Percentiles rank a stretch among this genome's conserved stretches.
phyloP scores from a whole-genome alignment of 73 alveolate species.

The Tetrahymena borealis region DNA sequence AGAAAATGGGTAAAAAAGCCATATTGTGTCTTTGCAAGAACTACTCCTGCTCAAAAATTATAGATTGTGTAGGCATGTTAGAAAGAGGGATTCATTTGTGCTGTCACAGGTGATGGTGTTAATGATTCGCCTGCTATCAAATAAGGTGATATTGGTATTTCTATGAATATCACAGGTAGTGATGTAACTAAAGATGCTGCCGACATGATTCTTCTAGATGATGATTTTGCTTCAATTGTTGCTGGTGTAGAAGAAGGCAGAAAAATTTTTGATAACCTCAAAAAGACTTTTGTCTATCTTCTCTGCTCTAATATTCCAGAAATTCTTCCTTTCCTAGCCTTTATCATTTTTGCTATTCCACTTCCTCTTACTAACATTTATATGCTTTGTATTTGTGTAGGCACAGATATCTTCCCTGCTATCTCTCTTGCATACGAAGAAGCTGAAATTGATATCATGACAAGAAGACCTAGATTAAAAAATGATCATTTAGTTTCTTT shows the following conservation, averaged over 20 bases:
- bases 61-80: constrained; percentile 91
- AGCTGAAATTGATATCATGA: constrained; percentile 82
- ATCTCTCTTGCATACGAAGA: constrained; percentile 83
- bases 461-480: constrained; percentile 78
- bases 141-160: constrained; percentile 68
- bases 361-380: constrained; percentile 68
- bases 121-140: constrained; percentile 66
- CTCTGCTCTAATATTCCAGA: constrained; percentile 68
- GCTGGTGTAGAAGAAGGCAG: constrained; percentile 92
- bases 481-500: constrained; percentile 70
- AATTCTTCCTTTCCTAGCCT: constrained; percentile 65
- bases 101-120: constrained; percentile 71
- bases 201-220: constrained; percentile 66
- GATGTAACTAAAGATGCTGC: constrained; percentile 75
- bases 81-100: constrained; percentile 47
- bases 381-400: constrained; percentile 78
- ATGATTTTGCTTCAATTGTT: constrained; percentile 69
- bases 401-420: constrained; percentile 87
- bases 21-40: constrained; percentile 94
- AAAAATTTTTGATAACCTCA: constrained; percentile 73
- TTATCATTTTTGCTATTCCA: constrained; percentile 59
- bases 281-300: constrained; percentile 67
- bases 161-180: constrained; percentile 75
- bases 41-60: constrained; percentile 91
- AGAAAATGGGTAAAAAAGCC: constrained; percentile 61